phyloP scores from a whole-genome alignment of 176 grass and related monocot species.

The Eragrostis curvula region DNA sequence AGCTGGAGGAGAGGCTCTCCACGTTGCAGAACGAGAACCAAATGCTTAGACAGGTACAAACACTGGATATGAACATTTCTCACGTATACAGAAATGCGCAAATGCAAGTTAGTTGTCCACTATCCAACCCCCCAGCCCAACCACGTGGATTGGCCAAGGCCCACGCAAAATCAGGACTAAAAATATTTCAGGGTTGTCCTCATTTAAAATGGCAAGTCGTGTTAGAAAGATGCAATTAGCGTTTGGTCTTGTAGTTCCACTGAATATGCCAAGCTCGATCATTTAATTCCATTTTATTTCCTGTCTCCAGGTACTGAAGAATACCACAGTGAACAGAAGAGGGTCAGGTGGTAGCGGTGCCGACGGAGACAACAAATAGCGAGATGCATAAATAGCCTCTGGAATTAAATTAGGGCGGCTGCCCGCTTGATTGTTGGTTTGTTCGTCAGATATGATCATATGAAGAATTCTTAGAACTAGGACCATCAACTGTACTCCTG shows the following conservation, averaged over 20 bases:
- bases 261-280: neutral
- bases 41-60: constrained; percentile 74
- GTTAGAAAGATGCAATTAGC: neutral
- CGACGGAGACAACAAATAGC: constrained; percentile 62
- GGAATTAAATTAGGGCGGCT: neutral
- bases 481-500: neutral
- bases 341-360: constrained; percentile 58
- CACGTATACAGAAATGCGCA: neutral
- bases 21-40: constrained; percentile 91
- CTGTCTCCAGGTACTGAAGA: constrained; percentile 79
- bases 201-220: neutral
- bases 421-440: neutral
- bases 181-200: neutral
- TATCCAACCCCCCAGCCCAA: neutral
- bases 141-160: neutral
- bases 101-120: neutral
- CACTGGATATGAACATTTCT: neutral
- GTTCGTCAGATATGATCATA: neutral
- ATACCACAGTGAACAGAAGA: constrained; percentile 85
- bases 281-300: neutral
- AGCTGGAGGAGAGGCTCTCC: constrained; percentile 77
- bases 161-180: neutral
- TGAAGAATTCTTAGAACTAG: neutral
- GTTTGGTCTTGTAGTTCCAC: neutral
- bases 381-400: neutral